Conservation (phyloP, 805 yeast genomes). For the Ogataea naganishii region DNA sequence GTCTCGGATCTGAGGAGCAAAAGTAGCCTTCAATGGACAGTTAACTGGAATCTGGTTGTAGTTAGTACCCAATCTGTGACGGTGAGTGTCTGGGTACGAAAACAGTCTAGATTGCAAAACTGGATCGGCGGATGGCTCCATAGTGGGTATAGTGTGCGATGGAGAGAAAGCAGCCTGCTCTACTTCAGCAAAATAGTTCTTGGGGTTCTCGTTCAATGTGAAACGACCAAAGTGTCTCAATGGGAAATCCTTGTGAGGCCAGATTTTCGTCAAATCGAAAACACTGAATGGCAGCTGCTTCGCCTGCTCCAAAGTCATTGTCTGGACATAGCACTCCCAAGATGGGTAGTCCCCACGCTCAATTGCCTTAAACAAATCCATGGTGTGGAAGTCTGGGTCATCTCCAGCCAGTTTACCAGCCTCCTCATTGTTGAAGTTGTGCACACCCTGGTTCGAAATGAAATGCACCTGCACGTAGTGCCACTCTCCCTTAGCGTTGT, state of each 20-base stretch:
- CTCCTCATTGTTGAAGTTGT: conserved; percentile 50
- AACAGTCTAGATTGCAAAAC: conserved; percentile 75
- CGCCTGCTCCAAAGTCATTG: conserved; percentile 80
- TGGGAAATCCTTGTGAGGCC: conserved; percentile 88
- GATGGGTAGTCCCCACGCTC: conserved; percentile 72
- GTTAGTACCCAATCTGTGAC: conserved; percentile 73
- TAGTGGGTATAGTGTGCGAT: conserved; percentile 76
- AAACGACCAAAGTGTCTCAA: conserved; percentile 78
- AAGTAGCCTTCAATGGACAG: conserved; percentile 59
- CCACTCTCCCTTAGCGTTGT: conserved; percentile 69
- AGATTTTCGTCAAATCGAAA: conserved; percentile 83
- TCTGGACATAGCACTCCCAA: conserved; percentile 80
- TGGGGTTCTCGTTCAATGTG: conserved; percentile 73
- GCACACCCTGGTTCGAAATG: conserved; percentile 47
- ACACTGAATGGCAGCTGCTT: conserved; percentile 70
- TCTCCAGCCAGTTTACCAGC: conserved; percentile 61
- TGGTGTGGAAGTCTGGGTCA: conserved; percentile 76
- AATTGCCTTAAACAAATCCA: conserved; percentile 72
- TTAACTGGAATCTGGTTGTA: conserved; percentile 84
- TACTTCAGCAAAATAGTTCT: conserved; percentile 80
- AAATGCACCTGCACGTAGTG: conserved; percentile 72
- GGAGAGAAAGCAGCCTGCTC: conserved; percentile 86
- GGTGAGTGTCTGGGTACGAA: conserved; percentile 80
- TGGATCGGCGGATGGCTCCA: conserved; percentile 78
- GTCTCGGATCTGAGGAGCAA: conserved; percentile 72